Conservation (phyloP, 495 filamentous ascomycete species). For the Xylaria flabelliformis region DNA sequence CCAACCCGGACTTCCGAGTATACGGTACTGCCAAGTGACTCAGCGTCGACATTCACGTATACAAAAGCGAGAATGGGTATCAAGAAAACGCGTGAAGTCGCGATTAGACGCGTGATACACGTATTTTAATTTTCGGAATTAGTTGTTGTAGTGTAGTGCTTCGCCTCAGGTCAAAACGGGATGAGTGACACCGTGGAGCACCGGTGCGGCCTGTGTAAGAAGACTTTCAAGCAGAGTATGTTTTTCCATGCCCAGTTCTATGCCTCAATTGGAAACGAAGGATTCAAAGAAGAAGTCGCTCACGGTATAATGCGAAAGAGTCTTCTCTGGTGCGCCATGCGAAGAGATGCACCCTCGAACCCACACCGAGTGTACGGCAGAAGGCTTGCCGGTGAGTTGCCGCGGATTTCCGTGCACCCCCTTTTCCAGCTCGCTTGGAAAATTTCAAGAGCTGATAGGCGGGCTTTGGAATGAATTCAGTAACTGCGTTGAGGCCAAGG, state of each 20-base stretch:
- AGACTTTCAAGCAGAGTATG: constrained; percentile 28
- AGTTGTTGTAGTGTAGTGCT: neutral
- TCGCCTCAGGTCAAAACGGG: neutral
- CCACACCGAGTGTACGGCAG: constrained; percentile 32
- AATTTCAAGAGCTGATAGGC: neutral
- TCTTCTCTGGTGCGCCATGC: constrained; percentile 43
- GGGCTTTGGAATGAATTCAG: neutral
- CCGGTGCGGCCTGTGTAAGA: constrained; percentile 25
- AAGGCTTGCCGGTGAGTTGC: constrained; percentile 44
- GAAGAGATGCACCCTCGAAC: constrained; percentile 32
- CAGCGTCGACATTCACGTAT: neutral
- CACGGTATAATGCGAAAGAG: constrained; percentile 26
- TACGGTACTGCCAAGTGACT: constrained; percentile 4
- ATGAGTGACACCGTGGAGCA: constrained; percentile 14
- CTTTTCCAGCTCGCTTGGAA: neutral
- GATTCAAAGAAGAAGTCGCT: neutral
- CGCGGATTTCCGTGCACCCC: neutral
- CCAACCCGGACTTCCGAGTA: constrained; percentile 19
- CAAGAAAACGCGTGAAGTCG: constrained; percentile 19
- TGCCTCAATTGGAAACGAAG: neutral
- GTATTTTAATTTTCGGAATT: constrained; percentile 5
- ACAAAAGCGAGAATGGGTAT: constrained; percentile 7
- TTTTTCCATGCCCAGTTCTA: neutral
- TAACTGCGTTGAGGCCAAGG: constrained; percentile 47
- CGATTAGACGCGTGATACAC: constrained; percentile 2